phyloP scores from a whole-genome alignment of 331 rosid genomes.

The Dryas integrifolia region DNA sequence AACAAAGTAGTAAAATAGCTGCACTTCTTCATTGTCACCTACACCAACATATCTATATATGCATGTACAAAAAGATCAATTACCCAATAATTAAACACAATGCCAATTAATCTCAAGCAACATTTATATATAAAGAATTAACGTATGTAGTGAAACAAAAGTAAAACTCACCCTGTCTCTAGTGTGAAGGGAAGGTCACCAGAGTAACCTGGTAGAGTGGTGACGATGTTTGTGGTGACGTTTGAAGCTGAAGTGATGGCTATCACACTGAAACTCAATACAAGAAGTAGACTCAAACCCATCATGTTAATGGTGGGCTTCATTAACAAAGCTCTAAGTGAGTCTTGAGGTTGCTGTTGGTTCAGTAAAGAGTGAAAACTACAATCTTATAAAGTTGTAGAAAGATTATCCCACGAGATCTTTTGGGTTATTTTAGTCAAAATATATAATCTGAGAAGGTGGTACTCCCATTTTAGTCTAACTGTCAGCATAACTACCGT shows the following conservation, averaged over 20 bases:
- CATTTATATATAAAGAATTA: no score
- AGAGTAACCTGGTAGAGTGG: slow-evolving; percentile 19
- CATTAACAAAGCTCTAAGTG: no score
- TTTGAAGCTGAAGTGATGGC: background rate
- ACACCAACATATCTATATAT: slow-evolving; percentile 21
- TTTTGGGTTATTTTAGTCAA: no score
- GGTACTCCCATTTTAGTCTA: no score
- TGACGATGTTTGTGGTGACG: slow-evolving; percentile 1
- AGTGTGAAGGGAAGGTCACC: slow-evolving; percentile 24
- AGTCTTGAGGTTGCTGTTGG: no score
- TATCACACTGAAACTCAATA: background rate
- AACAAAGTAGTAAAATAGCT: slow-evolving; percentile 21
- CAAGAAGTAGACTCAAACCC: background rate
- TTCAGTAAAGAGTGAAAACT: no score
- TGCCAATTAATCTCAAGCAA: no score
- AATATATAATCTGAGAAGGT: no score
- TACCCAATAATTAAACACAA: no score
- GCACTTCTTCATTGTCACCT: slow-evolving; percentile 22
- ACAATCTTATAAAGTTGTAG: no score
- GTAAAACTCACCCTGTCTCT: slow-evolving; percentile 22
- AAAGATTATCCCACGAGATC: no score
- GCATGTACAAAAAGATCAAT: background rate
- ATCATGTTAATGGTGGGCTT: background rate
- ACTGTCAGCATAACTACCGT: no score
- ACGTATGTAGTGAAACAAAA: background rate